Base-by-base conservation (phyloP, 1,284 basidiomycete species). In the Ganoderma multipileum region DNA sequence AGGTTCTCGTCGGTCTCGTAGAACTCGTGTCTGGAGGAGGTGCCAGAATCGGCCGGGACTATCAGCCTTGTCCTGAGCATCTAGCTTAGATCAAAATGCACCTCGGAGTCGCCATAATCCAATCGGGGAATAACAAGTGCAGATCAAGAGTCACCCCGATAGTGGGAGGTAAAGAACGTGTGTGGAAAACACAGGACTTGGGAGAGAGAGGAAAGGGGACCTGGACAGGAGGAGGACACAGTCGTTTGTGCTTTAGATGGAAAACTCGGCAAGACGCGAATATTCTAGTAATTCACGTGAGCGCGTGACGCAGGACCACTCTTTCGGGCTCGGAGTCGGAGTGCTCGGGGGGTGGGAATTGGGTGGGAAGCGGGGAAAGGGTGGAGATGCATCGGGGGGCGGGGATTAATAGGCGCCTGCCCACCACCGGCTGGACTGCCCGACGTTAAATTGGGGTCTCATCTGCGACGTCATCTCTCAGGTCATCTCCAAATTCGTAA, bases 1-100 rank as follows among this genome's bases (percentile, higher is more conserved):
- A 96, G 78, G 71, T 81, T 85, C 65, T 93, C 89, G 70, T 95
- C 91, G 2, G 90, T 92, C 81, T 96, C 95, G 80, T 96, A 96
- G 80, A 93, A 96, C 79, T 95, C 94, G 82, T 96, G 89, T 79
- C 95, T 95, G 70, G 23, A 66, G 38, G 44, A 66, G 38, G 44
- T 52, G 41, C 63, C 60, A 59, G n/a, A 33, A 28, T 52, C 23
- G 28, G 30, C 28, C 52, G 52, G 26, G 60, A 14, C 26, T 66
- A 60, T 47, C 36, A 59, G 26, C 55, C n/a, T 41, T 11, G 16
- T 2, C 11, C 33, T 18, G 47, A 16, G 44, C n/a, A 26, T 36
- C 18, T n/a, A 26, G 36, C n/a, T 9, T 12, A 39, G 47, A 38
- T 7, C 23, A 26, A 33, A 33, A 52, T 70, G 20, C 58, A 73